Conservation (phyloP, 2,329 filamentous ascomycete genomes). For the Penicillium expansum region DNA sequence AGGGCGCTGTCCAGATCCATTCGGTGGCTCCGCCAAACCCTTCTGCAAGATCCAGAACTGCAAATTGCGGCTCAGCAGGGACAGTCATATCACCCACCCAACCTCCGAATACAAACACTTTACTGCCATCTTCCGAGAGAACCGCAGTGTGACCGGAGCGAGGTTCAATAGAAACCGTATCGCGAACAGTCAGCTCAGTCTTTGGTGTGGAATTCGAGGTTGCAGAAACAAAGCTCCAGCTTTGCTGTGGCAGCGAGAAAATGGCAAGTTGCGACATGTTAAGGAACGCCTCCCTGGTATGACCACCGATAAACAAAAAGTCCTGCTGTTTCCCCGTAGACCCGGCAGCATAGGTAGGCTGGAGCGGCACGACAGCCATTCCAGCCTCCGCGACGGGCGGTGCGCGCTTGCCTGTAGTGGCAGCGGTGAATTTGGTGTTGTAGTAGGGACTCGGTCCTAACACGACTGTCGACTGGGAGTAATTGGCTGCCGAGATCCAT, state of each 20-base stretch:
- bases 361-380: slow-evolving; percentile 74
- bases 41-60: slow-evolving; percentile 69
- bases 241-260: slow-evolving; percentile 80
- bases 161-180: slow-evolving; percentile 63
- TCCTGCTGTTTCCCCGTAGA: slow-evolving; percentile 67
- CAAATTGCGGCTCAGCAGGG: slow-evolving; percentile 78
- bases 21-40: slow-evolving; percentile 59
- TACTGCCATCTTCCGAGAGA: slow-evolving; percentile 71
- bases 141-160: slow-evolving; percentile 87
- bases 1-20: slow-evolving; percentile 47
- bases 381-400: slow-evolving; percentile 79
- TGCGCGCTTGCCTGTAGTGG: slow-evolving; percentile 53
- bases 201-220: slow-evolving; percentile 45
- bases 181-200: slow-evolving; percentile 57
- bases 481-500: slow-evolving; percentile 70
- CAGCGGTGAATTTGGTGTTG: slow-evolving; percentile 28
- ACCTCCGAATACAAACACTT: slow-evolving; percentile 78
- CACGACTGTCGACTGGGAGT: slow-evolving; percentile 76
- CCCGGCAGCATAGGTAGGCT: slow-evolving; percentile 66
- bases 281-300: slow-evolving; percentile 79
- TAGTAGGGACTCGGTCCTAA: slow-evolving; percentile 48
- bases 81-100: slow-evolving; percentile 83
- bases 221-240: slow-evolving; percentile 79
- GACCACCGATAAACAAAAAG: slow-evolving; percentile 80
- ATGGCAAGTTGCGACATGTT: slow-evolving; percentile 91